phyloP scores from a whole-genome alignment of 1,284 basidiomycete genomes.

The Pseudozyma hubeiensis region DNA sequence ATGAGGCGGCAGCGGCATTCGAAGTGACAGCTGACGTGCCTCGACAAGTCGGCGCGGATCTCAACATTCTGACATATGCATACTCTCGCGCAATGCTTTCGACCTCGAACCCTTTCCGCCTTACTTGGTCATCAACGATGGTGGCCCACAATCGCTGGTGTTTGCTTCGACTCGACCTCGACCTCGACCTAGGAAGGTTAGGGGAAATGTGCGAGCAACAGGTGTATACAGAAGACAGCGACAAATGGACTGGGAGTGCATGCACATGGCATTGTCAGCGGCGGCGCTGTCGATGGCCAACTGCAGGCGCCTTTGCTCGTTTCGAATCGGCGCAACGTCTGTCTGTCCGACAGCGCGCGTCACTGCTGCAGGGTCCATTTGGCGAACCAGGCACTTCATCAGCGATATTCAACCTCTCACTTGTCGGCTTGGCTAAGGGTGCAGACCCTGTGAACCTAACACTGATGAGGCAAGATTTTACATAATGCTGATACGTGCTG shows the following conservation, averaged over 20 bases:
- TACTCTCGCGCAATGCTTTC: no score
- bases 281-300: conserved; percentile 20
- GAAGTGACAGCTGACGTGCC: conserved; percentile 20
- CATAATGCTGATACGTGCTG: conserved; percentile 22
- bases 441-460: conserved; percentile 4
- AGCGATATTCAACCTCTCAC: background rate
- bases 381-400: background rate
- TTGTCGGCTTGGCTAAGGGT: conserved; percentile 17
- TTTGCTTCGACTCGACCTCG: no score
- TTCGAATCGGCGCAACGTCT: no score
- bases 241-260: background rate
- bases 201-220: no score
- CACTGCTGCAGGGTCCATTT: conserved; percentile 32
- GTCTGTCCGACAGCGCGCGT: conserved; percentile 4
- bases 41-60: background rate
- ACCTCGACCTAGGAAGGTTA: background rate
- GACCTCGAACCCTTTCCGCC: no score
- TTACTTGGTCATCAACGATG: no score
- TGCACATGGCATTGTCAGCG: conserved; percentile 31
- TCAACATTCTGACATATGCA: conserved; percentile 4
- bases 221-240: background rate
- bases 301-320: conserved; percentile 13
- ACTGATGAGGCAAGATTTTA: conserved; percentile 1
- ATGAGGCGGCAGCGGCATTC: background rate
- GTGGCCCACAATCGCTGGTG: no score